Evolutionary conservation across 257 asterid species (phyloP).

Genomic region (Euphrasia confusa): DNA sequence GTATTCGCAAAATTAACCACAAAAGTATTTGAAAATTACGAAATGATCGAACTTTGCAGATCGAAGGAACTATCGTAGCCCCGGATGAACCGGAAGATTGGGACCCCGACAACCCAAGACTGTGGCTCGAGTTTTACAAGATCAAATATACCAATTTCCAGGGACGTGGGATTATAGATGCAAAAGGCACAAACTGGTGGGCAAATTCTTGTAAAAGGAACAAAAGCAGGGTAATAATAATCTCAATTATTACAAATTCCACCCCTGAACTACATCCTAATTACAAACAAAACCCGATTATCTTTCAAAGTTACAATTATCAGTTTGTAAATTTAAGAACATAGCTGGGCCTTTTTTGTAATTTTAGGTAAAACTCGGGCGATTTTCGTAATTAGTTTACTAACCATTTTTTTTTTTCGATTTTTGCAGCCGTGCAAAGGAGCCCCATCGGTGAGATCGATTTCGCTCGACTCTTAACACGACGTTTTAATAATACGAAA

Average conservation of each 20-base stretch:
- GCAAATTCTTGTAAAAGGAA: constrained; percentile 89
- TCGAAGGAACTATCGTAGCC: constrained; percentile 82
- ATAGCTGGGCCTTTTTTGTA: not conserved
- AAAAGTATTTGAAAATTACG: not conserved
- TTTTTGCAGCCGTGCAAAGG: constrained; percentile 64
- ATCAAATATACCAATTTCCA: constrained; percentile 51
- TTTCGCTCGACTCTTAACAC: not conserved
- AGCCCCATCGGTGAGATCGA: constrained; percentile 76
- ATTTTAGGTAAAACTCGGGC: too few relatives aligned
- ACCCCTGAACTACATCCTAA: not conserved
- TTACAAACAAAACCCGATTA: not conserved
- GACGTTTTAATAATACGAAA: not conserved
- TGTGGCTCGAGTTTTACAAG: constrained; percentile 67
- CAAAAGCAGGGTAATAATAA: constrained; percentile 57
- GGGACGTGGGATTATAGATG: constrained; percentile 82
- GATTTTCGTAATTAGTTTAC: not conserved
- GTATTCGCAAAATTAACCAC: not conserved
- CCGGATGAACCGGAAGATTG: constrained; percentile 74
- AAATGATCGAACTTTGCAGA: constrained; percentile 34
- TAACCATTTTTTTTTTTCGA: constrained; percentile 2
- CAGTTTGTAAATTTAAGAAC: too few relatives aligned
- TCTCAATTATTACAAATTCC: not conserved
- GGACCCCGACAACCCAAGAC: constrained; percentile 49
- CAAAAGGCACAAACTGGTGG: constrained; percentile 95
- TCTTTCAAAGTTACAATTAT: constrained; percentile 1